Base-by-base conservation (phyloP, 2,329 filamentous ascomycete species). In the Alternaria sp. region DNA sequence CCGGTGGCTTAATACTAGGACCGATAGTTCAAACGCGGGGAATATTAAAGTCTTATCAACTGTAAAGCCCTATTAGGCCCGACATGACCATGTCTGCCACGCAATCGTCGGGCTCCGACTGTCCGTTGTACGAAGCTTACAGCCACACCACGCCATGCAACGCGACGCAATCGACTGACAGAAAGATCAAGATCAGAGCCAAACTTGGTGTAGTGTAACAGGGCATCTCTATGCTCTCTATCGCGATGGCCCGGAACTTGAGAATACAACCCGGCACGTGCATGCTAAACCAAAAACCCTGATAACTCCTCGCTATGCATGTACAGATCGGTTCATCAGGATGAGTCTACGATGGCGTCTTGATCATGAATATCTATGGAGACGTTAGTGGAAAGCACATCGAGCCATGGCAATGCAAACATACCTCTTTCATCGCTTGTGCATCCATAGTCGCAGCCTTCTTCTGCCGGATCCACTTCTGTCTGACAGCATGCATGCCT, bases 381-480 rank as follows among this genome's bases (percentile, higher is more conserved):
- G 9, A n/a, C 30, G 57, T 75, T 63, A 76, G 69, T 46, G 44
- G 10, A 5, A 6, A 26, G 17, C 10, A 7, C 25, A 3, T 7
- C 28, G 30, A 44, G n/a, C 8, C 2, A 12, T 12, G 5, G 15
- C 3, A 13, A 12, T 17, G 13, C 12, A 15, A 40, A 69, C 72
- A 56, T 82, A 94, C 92, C 89, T 97, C 93, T 78, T 94, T 95
- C 75, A 98, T 81, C 13, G 93, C 92, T 74, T 91, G 89, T 52
- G 90, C 86, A 79, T 97, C 92, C 83, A 93, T 87, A 62, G 93
- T 87, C 3, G 94, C 93, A 83, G 90, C 88, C 73, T 89, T 90
- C 84, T 98, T 98, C 72, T 96, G 92, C 60, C 91, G 91, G 73
- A 98, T 97, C 79, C 94, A 93, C 63, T 93, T 87, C 69, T 92